Conservation (phyloP, 1,284 basidiomycete genomes). For the Exsudoporus floridanus region DNA sequence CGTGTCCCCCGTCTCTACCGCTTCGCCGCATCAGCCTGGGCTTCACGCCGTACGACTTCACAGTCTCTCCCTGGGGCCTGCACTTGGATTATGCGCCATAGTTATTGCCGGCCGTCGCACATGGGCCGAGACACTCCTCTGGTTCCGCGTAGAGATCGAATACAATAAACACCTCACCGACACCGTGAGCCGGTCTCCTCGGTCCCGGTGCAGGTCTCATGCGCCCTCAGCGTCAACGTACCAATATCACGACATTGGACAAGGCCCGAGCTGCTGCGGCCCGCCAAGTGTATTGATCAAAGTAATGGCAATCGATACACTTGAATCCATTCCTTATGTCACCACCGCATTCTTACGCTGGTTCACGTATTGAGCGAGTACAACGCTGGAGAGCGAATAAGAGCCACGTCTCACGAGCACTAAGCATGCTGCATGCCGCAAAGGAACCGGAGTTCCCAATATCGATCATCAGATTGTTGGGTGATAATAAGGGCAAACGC, state of each 20-base stretch:
- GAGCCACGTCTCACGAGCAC: not conserved
- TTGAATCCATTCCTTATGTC: not conserved
- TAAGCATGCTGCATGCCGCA: conserved; percentile 31
- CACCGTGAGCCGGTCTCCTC: conserved; percentile 41
- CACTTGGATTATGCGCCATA: conserved; percentile 30
- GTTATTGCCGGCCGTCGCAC: conserved; percentile 60
- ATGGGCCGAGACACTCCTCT: conserved; percentile 63
- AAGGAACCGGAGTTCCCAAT: conserved; percentile 69
- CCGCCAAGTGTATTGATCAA: not conserved
- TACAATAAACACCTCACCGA: conserved; percentile 57
- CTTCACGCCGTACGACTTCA: conserved; percentile 55
- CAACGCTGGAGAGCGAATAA: not conserved
- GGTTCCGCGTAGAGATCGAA: conserved; percentile 74
- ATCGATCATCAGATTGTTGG: conserved; percentile 4
- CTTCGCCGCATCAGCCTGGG: conserved; percentile 59
- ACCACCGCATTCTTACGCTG: not conserved
- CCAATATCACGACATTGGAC: not conserved
- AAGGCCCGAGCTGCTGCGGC: not conserved
- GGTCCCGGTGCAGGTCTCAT: conserved; percentile 16
- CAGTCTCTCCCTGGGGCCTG: conserved; percentile 1
- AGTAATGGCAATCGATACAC: conserved; percentile 6
- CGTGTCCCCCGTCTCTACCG: conserved; percentile 63
- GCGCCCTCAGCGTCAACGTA: too few species aligned
- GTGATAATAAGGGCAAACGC: conserved; percentile 25
- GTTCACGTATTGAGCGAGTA: not conserved